A percentile compares a stretch with the other conserved stretches of the same genome.
phyloP scores from a whole-genome alignment of 192 early-diverging fungal species.

The Coemansia guatemalensis region DNA sequence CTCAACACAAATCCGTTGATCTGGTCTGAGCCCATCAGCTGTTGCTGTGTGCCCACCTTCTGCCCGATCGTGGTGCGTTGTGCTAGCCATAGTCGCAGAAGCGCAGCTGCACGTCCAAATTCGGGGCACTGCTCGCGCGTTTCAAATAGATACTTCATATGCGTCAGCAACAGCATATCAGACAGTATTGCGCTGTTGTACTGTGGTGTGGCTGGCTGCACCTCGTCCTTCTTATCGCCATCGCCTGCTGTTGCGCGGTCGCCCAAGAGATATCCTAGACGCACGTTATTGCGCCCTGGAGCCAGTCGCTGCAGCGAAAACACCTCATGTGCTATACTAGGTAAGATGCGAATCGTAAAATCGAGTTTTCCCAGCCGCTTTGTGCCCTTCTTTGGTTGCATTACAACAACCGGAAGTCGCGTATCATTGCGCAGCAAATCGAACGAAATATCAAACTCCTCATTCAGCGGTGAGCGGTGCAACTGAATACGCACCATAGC shows the following conservation, averaged over 20 bases:
- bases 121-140: slow-evolving; percentile 68
- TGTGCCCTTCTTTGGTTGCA: slow-evolving; percentile 48
- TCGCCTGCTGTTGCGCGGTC: background rate
- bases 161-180: slow-evolving; percentile 72
- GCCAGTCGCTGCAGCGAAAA: slow-evolving; percentile 72
- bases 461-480: slow-evolving; percentile 51
- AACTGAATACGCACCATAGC: slow-evolving; percentile 57
- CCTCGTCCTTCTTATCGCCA: slow-evolving; percentile 9
- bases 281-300: slow-evolving; percentile 80
- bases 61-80: slow-evolving; percentile 64
- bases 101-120: slow-evolving; percentile 75
- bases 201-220: slow-evolving; percentile 70
- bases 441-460: slow-evolving; percentile 56
- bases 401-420: slow-evolving; percentile 62
- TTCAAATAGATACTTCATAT: slow-evolving; percentile 77
- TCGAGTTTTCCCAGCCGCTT: slow-evolving; percentile 16
- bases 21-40: slow-evolving; percentile 15
- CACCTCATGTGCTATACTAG: slow-evolving; percentile 62
- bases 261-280: slow-evolving; percentile 47
- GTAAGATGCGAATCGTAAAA: slow-evolving; percentile 72
- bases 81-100: slow-evolving; percentile 83
- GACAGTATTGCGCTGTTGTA: slow-evolving; percentile 84
- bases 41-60: slow-evolving; percentile 3
- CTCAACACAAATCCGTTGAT: slow-evolving; percentile 79
- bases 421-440: slow-evolving; percentile 59